Percentiles rank a stretch among this genome's conserved stretches.
These are phyloP conservation scores for Penicillium alfredii DNA, from an alignment of 495 filamentous ascomycete species.

Conservation along the genomic window DNA sequence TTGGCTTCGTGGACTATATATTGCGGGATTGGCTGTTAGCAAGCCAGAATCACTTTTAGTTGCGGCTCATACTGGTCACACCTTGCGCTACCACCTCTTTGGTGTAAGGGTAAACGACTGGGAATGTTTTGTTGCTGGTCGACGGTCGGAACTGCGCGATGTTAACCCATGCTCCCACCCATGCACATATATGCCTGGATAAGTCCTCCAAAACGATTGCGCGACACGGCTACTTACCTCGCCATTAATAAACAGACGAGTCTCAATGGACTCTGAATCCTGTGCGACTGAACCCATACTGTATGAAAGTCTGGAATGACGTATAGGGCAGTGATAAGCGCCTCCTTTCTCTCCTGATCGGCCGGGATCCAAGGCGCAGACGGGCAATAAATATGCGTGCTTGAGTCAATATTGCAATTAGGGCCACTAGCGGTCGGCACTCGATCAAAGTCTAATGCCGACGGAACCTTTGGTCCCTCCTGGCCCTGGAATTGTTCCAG, in stretches of 20 bases:
- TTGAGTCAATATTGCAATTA: too few relatives aligned
- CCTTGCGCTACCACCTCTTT: slow-evolving; percentile 39
- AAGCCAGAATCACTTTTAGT: slow-evolving; percentile 1
- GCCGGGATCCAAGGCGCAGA: too few relatives aligned
- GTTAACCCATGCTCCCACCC: too few relatives aligned
- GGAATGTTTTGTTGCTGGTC: slow-evolving; percentile 40
- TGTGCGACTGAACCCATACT: slow-evolving; percentile 9
- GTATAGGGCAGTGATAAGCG: too few relatives aligned
- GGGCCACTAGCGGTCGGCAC: too few relatives aligned
- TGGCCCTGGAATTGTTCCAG: too few relatives aligned
- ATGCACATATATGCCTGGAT: too few relatives aligned
- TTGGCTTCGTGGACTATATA: slow-evolving; percentile 47
- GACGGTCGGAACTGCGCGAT: slow-evolving; percentile 42
- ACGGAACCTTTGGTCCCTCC: too few relatives aligned
- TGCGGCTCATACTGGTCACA: slow-evolving; percentile 1
- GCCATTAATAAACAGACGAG: slow-evolving; percentile 46
- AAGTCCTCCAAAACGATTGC: too few relatives aligned
- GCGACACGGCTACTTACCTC: slow-evolving; percentile 37
- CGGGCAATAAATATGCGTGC: too few relatives aligned
- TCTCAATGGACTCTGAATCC: slow-evolving; percentile 21
- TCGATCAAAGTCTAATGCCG: too few relatives aligned
- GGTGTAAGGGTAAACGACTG: slow-evolving; percentile 39
- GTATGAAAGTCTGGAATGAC: not conserved
- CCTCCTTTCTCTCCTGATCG: too few relatives aligned
- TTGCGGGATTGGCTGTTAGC: not conserved